phyloP scores from a whole-genome alignment of 1,284 basidiomycete species.

The Trichosporon faecale region DNA sequence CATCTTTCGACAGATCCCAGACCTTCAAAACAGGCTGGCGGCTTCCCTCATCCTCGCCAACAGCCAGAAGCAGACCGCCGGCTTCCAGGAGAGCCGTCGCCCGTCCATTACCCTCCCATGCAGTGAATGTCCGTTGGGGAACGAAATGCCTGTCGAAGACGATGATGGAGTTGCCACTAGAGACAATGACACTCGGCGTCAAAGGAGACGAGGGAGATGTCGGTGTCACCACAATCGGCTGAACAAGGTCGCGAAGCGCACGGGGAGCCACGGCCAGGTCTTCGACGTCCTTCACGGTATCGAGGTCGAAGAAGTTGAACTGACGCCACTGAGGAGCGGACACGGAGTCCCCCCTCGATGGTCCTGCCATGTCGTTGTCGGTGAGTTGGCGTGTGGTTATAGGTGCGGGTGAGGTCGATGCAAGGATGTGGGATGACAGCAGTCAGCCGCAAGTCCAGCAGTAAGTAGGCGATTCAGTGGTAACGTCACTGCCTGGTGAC shows the following conservation, averaged over 20 bases:
- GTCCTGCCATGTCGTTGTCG: slow-evolving; percentile 18
- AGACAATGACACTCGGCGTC: slow-evolving; percentile 37
- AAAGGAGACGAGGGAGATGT: slow-evolving; percentile 42
- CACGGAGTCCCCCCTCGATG: slow-evolving; percentile 18
- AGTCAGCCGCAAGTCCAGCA: background rate
- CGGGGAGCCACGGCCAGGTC: slow-evolving; percentile 71
- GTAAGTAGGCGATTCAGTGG: background rate
- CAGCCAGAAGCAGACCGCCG: slow-evolving; percentile 71
- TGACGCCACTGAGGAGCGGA: slow-evolving; percentile 62
- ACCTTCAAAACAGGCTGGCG: slow-evolving; percentile 79
- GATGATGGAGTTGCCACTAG: slow-evolving; percentile 37
- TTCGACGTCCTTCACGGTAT: slow-evolving; percentile 72
- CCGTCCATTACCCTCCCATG: slow-evolving; percentile 61
- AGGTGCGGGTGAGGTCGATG: background rate
- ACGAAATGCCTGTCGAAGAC: slow-evolving; percentile 70
- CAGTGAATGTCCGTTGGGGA: slow-evolving; percentile 67
- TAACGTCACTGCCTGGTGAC: background rate
- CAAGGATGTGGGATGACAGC: background rate
- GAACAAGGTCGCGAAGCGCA: slow-evolving; percentile 58
- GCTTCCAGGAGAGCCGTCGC: slow-evolving; percentile 61
- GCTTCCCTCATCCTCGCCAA: slow-evolving; percentile 77
- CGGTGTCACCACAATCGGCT: slow-evolving; percentile 37
- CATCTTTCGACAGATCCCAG: slow-evolving; percentile 77
- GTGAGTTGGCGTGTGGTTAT: background rate
- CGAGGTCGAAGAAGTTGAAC: slow-evolving; percentile 59